Evolutionary conservation across 345 rosid genomes (phyloP), one percentile per base, ranked within the genome.

Genomic region (Lepidium didymum): DNA sequence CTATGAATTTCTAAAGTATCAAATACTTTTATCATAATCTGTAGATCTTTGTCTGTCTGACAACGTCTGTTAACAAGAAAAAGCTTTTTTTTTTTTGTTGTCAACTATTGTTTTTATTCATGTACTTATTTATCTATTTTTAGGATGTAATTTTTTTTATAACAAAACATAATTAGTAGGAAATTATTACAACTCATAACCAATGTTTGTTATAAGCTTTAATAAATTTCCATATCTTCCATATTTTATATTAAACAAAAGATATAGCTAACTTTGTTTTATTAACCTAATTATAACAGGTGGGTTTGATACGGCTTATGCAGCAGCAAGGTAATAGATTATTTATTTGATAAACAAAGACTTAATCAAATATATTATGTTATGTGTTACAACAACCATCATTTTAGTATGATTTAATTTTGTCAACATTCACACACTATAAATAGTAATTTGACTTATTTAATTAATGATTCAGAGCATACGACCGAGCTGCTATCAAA

Each of bases 401-500:
- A 6, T 57, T 36, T 50, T 16, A 15, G 13, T 62, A 19, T 35
- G 55, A 46, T 40, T 51, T 21, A n/a, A 25, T 70, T 58, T 51
- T 37, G 60, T 67, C 44, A 57, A 68, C 15, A 84, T 76, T 83
- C 81, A 53, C 82, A 54, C 81, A 88, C 31, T 27, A 27, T 5
- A 27, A 27, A 27, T 27, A 27, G 25, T 41, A 31, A 31, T 10
- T 46, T 67, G 44, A 50, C 37, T 64, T 77, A 50, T 42, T 27
- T 47, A 29, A 56, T 49, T 47, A 45, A 18, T n/a, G n/a, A n/a
- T n/a, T 11, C 83, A 90, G 98, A 80, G 96, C 98, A 5, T 93
- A 93, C 59, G 98, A 93, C 79, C 89, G 94, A 73, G 98, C 97
- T 56, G 98, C 98, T 62, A 88, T 93, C 65, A 93, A 87, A 72